Base-by-base conservation (phyloP, 1,139 yeast species). In the Pneumocystis carinii region DNA sequence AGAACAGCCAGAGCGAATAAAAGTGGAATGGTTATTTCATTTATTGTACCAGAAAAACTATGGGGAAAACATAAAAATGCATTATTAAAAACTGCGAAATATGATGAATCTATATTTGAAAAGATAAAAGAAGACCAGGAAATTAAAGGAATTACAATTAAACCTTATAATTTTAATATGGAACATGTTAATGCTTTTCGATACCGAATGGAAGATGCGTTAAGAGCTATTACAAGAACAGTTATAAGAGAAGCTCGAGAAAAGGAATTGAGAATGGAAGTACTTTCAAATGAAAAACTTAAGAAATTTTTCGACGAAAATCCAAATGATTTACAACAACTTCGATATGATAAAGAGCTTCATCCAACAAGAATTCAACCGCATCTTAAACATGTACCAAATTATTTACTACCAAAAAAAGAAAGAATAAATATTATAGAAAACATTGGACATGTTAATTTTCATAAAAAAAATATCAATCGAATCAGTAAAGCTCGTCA, bases 1-100 rank as follows among this genome's bases (percentile, higher is more conserved):
- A 84, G 99, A 78, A 92, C 99, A 1, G 98, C 98, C 3, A 84
- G 99, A 75, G 98, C 96, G 6, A 96, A 96, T 62, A 89, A 89
- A 73, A 80, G 95, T 1, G 99, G 99, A 65, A 90, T 90, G 83
- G 87, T 97, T 0, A 80, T 94, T 66, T 90, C 97, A 37, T 92
- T 92, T 76, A 94, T 92, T 17, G 88, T 92, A 37, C 90, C 95
- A 19, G 76, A 77, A 56, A 86, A 84, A 66, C 90, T 88, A 71
- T 86, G 86, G 75, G 97, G 96, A 42, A 89, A 88, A 71, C 97
- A 92, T 75, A 89, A 85, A 72, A 82, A 86, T 48, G 90, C 97
- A 1, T 78, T 83, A 62, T 78, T 88, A 67, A 73, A 81, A 42
- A 79, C 86, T 24, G 85, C 95, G 14, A 86, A 85, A 73, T 82